These are phyloP conservation scores for Paramecium sexaurelia DNA, from an alignment of 73 alveolate genomes.

Conservation along the genomic window DNA sequence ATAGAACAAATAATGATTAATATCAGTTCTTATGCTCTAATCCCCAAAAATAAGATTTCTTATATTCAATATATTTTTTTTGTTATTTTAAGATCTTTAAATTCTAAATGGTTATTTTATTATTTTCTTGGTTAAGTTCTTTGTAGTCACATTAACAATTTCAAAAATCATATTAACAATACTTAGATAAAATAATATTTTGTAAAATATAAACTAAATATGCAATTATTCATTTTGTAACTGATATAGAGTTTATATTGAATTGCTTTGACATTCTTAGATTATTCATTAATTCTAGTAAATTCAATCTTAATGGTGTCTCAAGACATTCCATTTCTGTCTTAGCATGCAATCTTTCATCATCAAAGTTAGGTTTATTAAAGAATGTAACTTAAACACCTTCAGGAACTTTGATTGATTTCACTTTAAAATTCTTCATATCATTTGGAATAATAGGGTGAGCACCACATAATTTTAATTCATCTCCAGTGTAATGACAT, in stretches of 20 bases:
- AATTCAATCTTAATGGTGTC: slow-evolving; percentile 22
- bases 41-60: too few relatives aligned
- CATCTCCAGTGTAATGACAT: neutral
- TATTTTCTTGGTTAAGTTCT: too few relatives aligned
- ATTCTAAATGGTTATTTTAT: too few relatives aligned
- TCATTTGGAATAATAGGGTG: slow-evolving; percentile 8
- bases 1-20: too few relatives aligned
- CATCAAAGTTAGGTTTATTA: slow-evolving; percentile 5
- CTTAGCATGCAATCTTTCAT: neutral
- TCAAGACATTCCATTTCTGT: slow-evolving; percentile 15
- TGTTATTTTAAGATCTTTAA: too few relatives aligned
- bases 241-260: neutral
- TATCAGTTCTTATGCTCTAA: too few relatives aligned
- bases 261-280: neutral
- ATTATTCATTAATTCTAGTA: slow-evolving; percentile 2
- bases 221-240: neutral
- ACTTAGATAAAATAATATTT: neutral
- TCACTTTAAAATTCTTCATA: neutral
- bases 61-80: too few relatives aligned
- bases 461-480: neutral
- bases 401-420: neutral
- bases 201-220: neutral
- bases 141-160: too few relatives aligned
- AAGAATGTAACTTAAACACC: slow-evolving; percentile 24
- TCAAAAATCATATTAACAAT: too few relatives aligned